Conservation (phyloP, 768 basidiomycete species). For the Agaricus blazei region DNA sequence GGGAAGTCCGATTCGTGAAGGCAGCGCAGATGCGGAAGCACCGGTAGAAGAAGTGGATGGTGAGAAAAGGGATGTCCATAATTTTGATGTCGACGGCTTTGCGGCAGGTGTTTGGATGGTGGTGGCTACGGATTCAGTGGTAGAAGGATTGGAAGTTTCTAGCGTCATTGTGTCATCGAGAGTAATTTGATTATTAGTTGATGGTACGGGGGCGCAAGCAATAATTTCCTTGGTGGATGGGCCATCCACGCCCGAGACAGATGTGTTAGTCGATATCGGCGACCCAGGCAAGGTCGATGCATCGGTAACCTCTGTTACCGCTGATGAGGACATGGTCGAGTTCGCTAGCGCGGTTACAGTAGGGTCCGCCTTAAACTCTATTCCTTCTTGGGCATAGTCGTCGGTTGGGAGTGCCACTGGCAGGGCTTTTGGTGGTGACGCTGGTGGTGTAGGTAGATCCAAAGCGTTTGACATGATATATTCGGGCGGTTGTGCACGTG, state of each 20-base stretch:
- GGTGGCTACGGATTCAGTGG: conserved; percentile 3
- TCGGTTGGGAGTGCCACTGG: conserved; percentile 9
- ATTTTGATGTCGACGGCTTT: conserved; percentile 37
- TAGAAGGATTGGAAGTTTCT: conserved; percentile 1
- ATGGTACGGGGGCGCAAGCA: conserved; percentile 3
- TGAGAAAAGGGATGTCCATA: conserved; percentile 72
- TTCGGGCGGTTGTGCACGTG: conserved; percentile 55
- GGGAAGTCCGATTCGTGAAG: conserved; percentile 45
- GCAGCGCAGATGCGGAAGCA: not conserved
- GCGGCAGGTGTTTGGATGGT: conserved; percentile 7
- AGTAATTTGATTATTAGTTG: conserved; percentile 1
- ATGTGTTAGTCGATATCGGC: conserved; percentile 57
- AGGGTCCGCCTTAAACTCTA: conserved; percentile 8
- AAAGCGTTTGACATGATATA: conserved; percentile 54
- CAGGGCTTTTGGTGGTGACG: conserved; percentile 25
- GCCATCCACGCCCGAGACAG: conserved; percentile 36
- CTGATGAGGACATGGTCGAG: conserved; percentile 38
- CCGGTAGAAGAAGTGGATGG: conserved; percentile 30
- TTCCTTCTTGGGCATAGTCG: not conserved
- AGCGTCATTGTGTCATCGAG: not conserved
- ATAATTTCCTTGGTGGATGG: conserved; percentile 20
- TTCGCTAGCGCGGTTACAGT: conserved; percentile 19
- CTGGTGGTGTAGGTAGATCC: conserved; percentile 45
- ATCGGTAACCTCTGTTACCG: conserved; percentile 45
- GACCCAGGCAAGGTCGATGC: conserved; percentile 50